phyloP scores from a whole-genome alignment of 2,329 filamentous ascomycete species.

The Aspergillus tubingensis region DNA sequence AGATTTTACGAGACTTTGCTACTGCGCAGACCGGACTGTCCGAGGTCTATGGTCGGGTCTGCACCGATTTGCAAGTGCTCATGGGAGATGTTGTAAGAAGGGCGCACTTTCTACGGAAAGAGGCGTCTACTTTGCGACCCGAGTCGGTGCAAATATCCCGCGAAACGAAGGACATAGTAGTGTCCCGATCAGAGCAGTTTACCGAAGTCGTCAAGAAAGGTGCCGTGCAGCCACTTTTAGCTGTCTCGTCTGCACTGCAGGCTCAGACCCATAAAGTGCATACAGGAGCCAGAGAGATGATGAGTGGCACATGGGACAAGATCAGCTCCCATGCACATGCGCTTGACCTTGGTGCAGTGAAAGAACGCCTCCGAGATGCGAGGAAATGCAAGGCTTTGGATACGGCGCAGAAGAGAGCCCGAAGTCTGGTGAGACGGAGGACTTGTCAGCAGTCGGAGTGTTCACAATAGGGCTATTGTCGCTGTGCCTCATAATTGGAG shows the following conservation, averaged over 20 bases:
- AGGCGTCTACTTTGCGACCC: constrained; percentile 30
- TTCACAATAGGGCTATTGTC: constrained; percentile 1
- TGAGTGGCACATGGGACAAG: constrained; percentile 32
- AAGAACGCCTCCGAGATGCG: constrained; percentile 30
- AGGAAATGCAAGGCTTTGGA: constrained; percentile 33
- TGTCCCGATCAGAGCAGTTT: constrained; percentile 38
- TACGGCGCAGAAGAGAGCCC: constrained; percentile 39
- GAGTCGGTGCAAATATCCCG: constrained; percentile 27
- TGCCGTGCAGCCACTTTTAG: constrained; percentile 34
- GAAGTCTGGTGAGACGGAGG: constrained; percentile 30
- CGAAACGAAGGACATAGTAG: constrained; percentile 26
- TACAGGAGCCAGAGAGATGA: constrained; percentile 29
- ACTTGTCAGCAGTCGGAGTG: constrained; percentile 14
- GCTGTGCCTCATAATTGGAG: neutral
- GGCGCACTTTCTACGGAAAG: constrained; percentile 35
- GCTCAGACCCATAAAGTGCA: constrained; percentile 31
- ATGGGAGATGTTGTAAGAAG: constrained; percentile 41
- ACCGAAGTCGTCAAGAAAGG: constrained; percentile 35
- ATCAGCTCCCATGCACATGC: constrained; percentile 26
- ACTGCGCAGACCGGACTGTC: constrained; percentile 42
- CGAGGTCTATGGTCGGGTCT: constrained; percentile 41
- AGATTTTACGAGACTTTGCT: constrained; percentile 40
- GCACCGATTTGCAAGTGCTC: constrained; percentile 40
- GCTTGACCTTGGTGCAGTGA: constrained; percentile 29
- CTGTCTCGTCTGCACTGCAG: constrained; percentile 35